Conservation (phyloP, 1,284 basidiomycete species). For the Phaffia rhodozyma region DNA sequence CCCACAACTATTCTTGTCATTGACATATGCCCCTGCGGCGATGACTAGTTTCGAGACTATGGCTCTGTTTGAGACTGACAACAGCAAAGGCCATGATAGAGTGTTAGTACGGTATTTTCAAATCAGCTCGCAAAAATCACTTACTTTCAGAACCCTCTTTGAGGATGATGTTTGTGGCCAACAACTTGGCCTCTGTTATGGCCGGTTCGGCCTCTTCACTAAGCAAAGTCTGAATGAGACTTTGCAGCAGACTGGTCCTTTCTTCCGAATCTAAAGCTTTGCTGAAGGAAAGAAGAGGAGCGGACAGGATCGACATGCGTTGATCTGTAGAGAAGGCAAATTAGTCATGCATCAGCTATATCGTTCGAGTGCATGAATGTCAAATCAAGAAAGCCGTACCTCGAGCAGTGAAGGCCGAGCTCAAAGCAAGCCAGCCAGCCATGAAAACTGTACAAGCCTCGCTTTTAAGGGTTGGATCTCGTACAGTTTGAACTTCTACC, state of each 20-base stretch:
- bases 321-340: background rate
- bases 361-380: no score
- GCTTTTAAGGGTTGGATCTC: no score
- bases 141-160: conserved; percentile 15
- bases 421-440: no score
- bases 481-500: no score
- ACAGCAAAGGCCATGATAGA: background rate
- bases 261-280: background rate
- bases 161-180: conserved; percentile 5
- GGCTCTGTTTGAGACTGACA: conserved; percentile 8
- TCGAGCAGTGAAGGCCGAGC: no score
- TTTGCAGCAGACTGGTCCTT: conserved; percentile 1
- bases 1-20: background rate
- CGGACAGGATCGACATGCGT: background rate
- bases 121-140: background rate
- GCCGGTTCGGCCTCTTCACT: no score
- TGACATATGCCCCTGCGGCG: background rate
- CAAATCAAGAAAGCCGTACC: no score
- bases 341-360: background rate
- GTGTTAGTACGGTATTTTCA: background rate
- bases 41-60: conserved; percentile 3
- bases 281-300: conserved; percentile 4
- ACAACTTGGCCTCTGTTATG: background rate
- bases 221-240: background rate
- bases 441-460: no score